Base-by-base conservation (phyloP, 805 yeast species). In the Candida sphagnicola region DNA sequence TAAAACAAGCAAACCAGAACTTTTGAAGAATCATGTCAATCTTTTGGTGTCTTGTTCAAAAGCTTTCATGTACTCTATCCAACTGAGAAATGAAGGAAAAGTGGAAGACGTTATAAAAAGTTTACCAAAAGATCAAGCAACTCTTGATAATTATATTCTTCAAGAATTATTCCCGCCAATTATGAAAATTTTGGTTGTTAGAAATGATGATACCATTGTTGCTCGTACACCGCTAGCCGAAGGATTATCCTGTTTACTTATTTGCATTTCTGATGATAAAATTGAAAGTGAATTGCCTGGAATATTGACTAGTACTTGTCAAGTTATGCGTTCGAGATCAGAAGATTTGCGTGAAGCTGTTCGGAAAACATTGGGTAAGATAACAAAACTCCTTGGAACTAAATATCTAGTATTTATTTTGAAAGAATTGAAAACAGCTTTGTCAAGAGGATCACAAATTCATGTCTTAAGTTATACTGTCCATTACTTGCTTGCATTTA, bases 401-500 rank as follows among this genome's bases (percentile, higher is more conserved):
- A 58, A 62, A 16, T 89, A 89, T 55, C 64, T 91, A 43, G 71
- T 74, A 39, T 88, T 89, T 54, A 76, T 93, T 35, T 62, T 93
- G 17, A 75, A 76, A 41, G 98, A 93, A 55, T 70, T 93, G 51
- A 80, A 76, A 46, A 62, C 82, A 14, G 95, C 97, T 0, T 68
- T 91, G 38, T 74, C 82, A 4, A 72, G 95, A 54, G 99, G 99
- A 18, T 86, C 96, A 11, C 98, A 93, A 56, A 77, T 89, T 38
- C 99, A 93, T 61, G 88, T 93, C 42, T 75, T 93, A 50, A 88
- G 96, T 53, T 93, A 69, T 62, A 86, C 97, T 1, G 77, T 87
- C 4, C 96, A 93, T 59, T 70, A 80, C 35, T 62, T 91, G 28
- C 61, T 93, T 38, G 75, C 75, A 1, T 71, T 77, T 6, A 62